Percentiles rank a stretch among this genome's conserved stretches.
Conservation (phyloP, 305 asterid species). For the Rubia balearica region DNA sequence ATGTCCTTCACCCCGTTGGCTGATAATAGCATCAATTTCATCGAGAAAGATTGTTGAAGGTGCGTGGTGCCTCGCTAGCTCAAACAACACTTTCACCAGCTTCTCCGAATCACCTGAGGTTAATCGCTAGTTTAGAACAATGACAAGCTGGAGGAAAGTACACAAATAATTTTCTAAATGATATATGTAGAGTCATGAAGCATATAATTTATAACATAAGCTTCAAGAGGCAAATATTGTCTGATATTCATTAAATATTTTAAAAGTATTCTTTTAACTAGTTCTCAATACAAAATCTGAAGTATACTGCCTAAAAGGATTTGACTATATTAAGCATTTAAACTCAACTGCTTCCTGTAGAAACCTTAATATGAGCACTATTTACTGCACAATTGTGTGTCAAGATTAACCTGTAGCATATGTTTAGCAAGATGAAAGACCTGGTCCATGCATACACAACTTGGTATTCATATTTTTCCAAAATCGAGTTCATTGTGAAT, state of each 20-base stretch:
- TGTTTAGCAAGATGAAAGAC: background rate
- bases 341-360: background rate
- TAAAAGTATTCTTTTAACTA: background rate
- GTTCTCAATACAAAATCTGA: background rate
- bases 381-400: background rate
- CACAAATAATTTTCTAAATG: background rate
- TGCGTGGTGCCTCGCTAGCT: constrained; percentile 97
- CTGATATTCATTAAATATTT: background rate
- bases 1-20: constrained; percentile 96
- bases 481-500: background rate
- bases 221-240: background rate
- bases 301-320: background rate
- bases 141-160: background rate
- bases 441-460: background rate
- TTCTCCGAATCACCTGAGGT: constrained; percentile 95
- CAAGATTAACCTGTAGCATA: background rate
- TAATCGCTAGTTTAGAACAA: background rate
- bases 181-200: constrained; percentile 1
- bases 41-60: constrained; percentile 96
- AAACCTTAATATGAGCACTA: background rate
- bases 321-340: background rate
- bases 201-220: background rate
- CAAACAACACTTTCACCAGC: constrained; percentile 82
- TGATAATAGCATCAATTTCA: constrained; percentile 91
- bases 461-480: background rate